Percentiles rank a stretch among this genome's conserved stretches.
Evolutionary conservation across 1,284 basidiomycete species (phyloP).

Genomic region (Cryptococcus jaspeensis): DNA sequence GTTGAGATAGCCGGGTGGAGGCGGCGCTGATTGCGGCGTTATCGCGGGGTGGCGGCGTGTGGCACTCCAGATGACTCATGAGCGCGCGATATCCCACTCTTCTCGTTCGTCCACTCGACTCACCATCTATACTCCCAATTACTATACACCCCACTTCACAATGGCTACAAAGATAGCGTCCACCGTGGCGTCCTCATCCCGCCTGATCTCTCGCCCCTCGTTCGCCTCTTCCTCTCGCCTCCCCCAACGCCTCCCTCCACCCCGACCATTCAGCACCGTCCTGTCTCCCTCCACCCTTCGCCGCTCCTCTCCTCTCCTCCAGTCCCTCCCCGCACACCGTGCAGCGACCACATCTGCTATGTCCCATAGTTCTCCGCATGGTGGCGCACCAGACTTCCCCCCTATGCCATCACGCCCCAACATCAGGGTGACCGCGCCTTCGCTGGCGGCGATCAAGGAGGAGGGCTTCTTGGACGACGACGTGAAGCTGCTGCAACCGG

Average conservation of each 20-base stretch:
- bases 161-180: not conserved
- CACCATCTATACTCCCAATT: not conserved
- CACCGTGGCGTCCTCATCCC: not conserved
- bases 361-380: not conserved
- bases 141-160: not conserved
- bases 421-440: slow-evolving; percentile 37
- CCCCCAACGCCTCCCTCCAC: not conserved
- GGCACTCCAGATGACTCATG: no score
- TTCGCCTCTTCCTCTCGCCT: slow-evolving; percentile 16
- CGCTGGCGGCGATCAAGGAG: slow-evolving; percentile 40
- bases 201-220: slow-evolving; percentile 11
- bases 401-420: slow-evolving; percentile 10
- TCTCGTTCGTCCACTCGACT: no score
- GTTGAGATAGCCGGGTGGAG: not conserved
- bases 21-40: not conserved
- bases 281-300: not conserved
- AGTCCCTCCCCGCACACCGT: not conserved
- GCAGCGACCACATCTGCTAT: slow-evolving; percentile 12
- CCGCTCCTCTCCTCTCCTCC: slow-evolving; percentile 1
- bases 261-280: not conserved
- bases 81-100: no score
- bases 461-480: slow-evolving; percentile 48
- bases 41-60: not conserved
- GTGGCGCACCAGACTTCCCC: slow-evolving; percentile 6
- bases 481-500: slow-evolving; percentile 34